Base-by-base conservation (phyloP, 306 rosid species). In the Lathyrus oleraceus region DNA sequence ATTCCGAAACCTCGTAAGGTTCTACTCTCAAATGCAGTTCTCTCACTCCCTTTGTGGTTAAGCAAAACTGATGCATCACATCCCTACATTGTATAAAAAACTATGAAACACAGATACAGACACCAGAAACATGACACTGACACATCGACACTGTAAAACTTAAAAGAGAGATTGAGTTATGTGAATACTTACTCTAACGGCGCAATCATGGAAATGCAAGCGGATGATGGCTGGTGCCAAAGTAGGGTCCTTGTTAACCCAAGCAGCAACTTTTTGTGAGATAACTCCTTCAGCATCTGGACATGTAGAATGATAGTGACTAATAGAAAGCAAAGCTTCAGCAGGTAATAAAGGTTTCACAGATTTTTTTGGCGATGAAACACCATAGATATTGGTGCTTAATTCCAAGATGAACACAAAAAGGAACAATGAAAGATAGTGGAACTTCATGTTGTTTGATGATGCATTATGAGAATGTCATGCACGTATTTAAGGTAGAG, bases 121-220 rank as follows among this genome's bases (percentile, higher is more conserved):
- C 39, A 35, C 39, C 39, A 35, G 8, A 35, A 35, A 7, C 38
- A 8, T 8, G 7, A 4, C 38, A 6, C 8, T 32, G 8, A 32
- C 7, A 30, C 35, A 3, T 23, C 5, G 35, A 30, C 5, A 30
- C 25, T 1, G 35, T 32, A 32, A 32, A 32, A 32, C 1, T 6
- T 36, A 58, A 67, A 70, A 61, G n/a, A 75, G 61, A 72, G 49
- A 52, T 7, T 35, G 45, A 73, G 82, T 59, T 4, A 27, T 28
- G 64, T 27, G 58, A 81, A 71, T 32, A 47, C 75, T 79, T 81
- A 93, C 96, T 78, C 96, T 85, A 48, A 93, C 48, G 6, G 84
- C 89, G 16, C 97, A 90, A 17, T 90, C 98, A 43, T 90, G 98
- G 71, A 90, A 93, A 64, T 93, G 97, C 48, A 93, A 69, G 53